A percentile compares a stretch with the other conserved stretches of the same genome.
Evolutionary conservation across 73 alveolate genomes (phyloP).

Genomic region (Symbiodinium natans): DNA sequence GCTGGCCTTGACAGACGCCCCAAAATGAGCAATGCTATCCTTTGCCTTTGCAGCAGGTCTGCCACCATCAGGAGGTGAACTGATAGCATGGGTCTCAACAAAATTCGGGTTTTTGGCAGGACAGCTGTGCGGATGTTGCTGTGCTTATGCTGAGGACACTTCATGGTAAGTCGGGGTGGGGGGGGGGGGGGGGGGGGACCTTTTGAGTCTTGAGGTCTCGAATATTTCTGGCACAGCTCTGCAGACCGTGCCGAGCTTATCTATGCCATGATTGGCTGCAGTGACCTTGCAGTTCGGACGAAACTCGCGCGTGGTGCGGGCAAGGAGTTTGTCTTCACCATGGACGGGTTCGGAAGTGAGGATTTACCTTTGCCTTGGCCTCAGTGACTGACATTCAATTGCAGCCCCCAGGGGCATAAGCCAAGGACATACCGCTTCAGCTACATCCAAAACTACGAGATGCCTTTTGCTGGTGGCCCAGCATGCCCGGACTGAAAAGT

Average conservation of each 20-base stretch:
- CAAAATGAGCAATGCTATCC: no score
- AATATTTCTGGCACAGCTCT: constrained; percentile 32
- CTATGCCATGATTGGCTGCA: not conserved
- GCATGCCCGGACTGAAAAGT: no score
- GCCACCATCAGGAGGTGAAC: constrained; percentile 44
- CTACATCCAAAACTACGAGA: constrained; percentile 84
- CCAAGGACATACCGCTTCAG: constrained; percentile 78
- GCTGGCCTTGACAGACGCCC: no score
- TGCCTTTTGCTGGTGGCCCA: constrained; percentile 43
- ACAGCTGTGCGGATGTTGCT: not conserved
- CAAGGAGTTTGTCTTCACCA: constrained; percentile 57
- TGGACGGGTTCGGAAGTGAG: constrained; percentile 79
- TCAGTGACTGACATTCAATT: not conserved
- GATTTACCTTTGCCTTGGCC: constrained; percentile 63
- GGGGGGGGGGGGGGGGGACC: not conserved
- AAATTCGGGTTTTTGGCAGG: not conserved
- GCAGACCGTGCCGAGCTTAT: constrained; percentile 44
- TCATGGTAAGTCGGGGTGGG: not conserved
- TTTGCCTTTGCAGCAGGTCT: not conserved
- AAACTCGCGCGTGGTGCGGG: not conserved
- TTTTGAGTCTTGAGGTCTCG: not conserved
- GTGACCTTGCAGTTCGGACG: not conserved
- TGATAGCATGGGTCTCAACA: not conserved
- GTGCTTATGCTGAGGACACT: not conserved
- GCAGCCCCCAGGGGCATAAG: not conserved